Conservation (phyloP, 2,329 filamentous ascomycete genomes). For the Arthrobotrys musiformis region DNA sequence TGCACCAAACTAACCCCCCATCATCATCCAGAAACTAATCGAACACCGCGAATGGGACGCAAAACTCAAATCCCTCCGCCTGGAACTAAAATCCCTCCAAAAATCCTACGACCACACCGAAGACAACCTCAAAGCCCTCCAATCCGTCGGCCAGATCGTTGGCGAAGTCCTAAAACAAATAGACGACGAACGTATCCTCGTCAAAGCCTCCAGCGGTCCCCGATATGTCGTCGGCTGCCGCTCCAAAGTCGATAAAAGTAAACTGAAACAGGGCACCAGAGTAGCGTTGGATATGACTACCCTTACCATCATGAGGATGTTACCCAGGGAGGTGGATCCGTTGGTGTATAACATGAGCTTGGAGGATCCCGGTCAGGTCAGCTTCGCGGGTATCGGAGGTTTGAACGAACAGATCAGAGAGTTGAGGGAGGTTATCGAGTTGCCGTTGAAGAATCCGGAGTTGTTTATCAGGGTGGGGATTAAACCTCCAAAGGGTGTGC, state of each 20-base stretch:
- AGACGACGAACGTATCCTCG: conserved; percentile 93
- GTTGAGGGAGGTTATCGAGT: conserved; percentile 94
- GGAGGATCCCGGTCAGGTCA: conserved; percentile 96
- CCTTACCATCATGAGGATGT: conserved; percentile 99
- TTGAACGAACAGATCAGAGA: conserved; percentile 98
- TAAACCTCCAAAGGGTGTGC: conserved; percentile 96
- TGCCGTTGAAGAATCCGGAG: conserved; percentile 98
- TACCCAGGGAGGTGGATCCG: conserved; percentile 96
- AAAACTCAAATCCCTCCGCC: conserved; percentile 90
- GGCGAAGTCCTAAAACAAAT: conserved; percentile 98
- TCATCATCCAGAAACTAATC: conserved; percentile 68
- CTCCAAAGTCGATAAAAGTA: conserved; percentile 96
- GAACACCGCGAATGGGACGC: conserved; percentile 99
- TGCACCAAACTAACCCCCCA: conserved; percentile 10
- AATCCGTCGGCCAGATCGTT: conserved; percentile 99
- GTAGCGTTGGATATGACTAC: conserved; percentile 99
- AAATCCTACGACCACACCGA: conserved; percentile 97
- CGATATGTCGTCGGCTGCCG: conserved; percentile 98
- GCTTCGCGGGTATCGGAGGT: conserved; percentile 96
- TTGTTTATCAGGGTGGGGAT: conserved; percentile 96
- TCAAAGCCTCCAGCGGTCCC: conserved; percentile 96
- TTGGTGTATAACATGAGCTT: conserved; percentile 99
- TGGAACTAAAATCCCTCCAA: conserved; percentile 95
- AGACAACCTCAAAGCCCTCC: conserved; percentile 98
- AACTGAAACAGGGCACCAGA: conserved; percentile 97